Evolutionary conservation across 176 grass and related monocot species (phyloP), one percentile per base, ranked within the genome.

Genomic region (Musa acuminata): DNA sequence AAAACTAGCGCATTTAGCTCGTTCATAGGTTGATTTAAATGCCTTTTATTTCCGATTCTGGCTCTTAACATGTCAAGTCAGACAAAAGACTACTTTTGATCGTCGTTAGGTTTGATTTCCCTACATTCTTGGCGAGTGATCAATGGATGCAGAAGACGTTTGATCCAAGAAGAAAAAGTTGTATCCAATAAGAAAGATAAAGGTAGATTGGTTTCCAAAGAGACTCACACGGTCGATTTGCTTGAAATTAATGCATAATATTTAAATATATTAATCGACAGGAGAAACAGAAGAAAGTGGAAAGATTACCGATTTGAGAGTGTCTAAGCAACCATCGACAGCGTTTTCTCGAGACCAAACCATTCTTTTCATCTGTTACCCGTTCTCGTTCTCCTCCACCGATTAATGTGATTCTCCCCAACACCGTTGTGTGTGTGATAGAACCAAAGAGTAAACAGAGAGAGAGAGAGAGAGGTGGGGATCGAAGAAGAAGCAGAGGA

Each of bases 281-380:
- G 11, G 14, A 72, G 60, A 55, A 5, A 19, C 55, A 57, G 1
- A 82, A 49, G 25, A 58, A 57, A 55, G 52, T 35, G 62, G 13
- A 66, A 51, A 17, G 21, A 51, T 69, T 77, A 85, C 78, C 72
- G 78, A 67, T 58, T 81, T 85, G 66, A 85, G 78, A 25, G 72
- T 85, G 57, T 85, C 78, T 11, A 85, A 79, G 55, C 81, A 81
- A 51, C 79, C 83, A 67, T 81, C 77, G 13, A 73, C 78, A 8
- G 83, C 79, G 5, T 55, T 77, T 51, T 81, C 63, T 6, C 77
- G 22, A n/a, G 83, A 85, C 78, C 78, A 81, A 65, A 69, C 64
- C 83, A 81, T 81, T 62, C 57, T 62, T 62, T 43, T 62, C 20
- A 62, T 62, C 7, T 62, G 57, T 21, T 22, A 22, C 22, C 22